A percentile compares a stretch with the other conserved stretches of the same genome.
Evolutionary conservation across 441 rosid genomes (phyloP).

Genomic region (Gossypium davidsonii): DNA sequence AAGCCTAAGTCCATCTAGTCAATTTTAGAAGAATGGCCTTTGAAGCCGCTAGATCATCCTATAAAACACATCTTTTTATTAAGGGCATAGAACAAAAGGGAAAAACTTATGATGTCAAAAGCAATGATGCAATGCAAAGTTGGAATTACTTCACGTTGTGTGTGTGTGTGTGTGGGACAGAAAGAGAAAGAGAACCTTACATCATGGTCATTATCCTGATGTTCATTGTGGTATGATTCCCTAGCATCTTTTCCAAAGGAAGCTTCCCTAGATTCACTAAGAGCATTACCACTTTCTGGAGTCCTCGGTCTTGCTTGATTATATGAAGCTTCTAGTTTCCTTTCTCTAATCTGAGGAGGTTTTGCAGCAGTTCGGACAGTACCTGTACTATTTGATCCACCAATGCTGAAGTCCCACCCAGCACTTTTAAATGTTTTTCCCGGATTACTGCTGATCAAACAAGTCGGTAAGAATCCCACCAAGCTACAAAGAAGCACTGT

Average conservation of each 20-base stretch:
- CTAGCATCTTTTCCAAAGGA: constrained; percentile 39
- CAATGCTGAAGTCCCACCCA: constrained; percentile 97
- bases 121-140: background rate
- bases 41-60: background rate
- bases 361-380: constrained; percentile 60
- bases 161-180: background rate
- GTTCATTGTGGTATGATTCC: constrained; percentile 43
- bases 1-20: background rate
- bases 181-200: constrained; percentile 38
- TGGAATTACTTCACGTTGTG: background rate
- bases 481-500: constrained; percentile 14
- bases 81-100: background rate
- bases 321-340: constrained; percentile 53
- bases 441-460: constrained; percentile 41
- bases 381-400: constrained; percentile 66
- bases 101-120: background rate
- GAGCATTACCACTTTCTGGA: constrained; percentile 42
- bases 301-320: constrained; percentile 46
- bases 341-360: constrained; percentile 86
- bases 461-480: constrained; percentile 21
- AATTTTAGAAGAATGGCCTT: background rate
- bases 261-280: constrained; percentile 43
- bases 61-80: background rate
- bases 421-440: constrained; percentile 61
- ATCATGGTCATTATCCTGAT: constrained; percentile 41